A percentile compares a stretch with the other conserved stretches of the same genome.
Conservation (phyloP, 2,329 filamentous ascomycete genomes). For the Neoarthrinium moseri region DNA sequence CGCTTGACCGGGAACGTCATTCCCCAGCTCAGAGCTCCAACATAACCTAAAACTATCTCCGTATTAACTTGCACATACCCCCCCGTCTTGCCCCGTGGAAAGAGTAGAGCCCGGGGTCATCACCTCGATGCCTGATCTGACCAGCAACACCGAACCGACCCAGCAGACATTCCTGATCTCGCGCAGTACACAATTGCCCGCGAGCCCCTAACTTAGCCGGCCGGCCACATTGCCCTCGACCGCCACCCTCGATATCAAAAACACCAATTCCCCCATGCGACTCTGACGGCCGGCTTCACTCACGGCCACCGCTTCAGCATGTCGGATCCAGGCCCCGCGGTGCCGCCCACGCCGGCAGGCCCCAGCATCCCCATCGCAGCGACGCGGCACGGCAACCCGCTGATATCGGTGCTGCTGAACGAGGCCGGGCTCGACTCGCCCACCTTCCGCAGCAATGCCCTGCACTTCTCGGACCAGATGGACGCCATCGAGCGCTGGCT, state of each 20-base stretch:
- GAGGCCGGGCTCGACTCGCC: slow-evolving; percentile 96
- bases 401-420: slow-evolving; percentile 78
- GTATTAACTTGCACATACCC: too few species aligned
- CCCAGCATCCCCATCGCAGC: slow-evolving; percentile 12
- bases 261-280: slow-evolving; percentile 7
- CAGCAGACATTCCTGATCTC: too few species aligned
- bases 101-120: too few species aligned
- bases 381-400: slow-evolving; percentile 32
- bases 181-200: too few species aligned
- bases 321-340: slow-evolving; percentile 21
- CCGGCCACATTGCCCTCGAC: too few species aligned
- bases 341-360: slow-evolving; percentile 17
- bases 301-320: slow-evolving; percentile 13
- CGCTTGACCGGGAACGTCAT: slow-evolving; percentile 5
- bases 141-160: too few species aligned
- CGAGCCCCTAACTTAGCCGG: too few species aligned
- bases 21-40: not conserved
- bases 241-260: too few species aligned
- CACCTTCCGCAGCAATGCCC: slow-evolving; percentile 83
- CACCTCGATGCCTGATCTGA: too few species aligned
- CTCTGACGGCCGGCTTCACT: not conserved
- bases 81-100: too few species aligned
- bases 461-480: slow-evolving; percentile 89
- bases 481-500: slow-evolving; percentile 93
- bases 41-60: too few species aligned